These are phyloP conservation scores for Myxozyma neotropica DNA, from an alignment of 805 yeast genomes.

Conservation along the genomic window DNA sequence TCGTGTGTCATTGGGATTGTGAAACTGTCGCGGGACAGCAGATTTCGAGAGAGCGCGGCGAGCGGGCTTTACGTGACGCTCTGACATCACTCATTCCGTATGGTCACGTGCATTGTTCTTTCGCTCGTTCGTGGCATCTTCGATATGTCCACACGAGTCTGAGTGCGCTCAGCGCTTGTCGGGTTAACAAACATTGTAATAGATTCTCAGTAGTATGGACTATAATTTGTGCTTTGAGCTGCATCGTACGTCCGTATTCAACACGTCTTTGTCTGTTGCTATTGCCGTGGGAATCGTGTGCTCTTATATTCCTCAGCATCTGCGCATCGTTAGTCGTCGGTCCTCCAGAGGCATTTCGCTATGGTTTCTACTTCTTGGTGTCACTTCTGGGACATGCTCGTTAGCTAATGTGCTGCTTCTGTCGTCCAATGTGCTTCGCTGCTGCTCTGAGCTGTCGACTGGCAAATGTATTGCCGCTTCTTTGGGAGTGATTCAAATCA, in stretches of 20 bases:
- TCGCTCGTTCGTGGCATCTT: no score
- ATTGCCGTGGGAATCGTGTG: conserved; percentile 68
- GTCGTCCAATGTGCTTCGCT: conserved; percentile 60
- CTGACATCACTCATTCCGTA: no score
- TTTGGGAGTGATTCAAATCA: conserved; percentile 67
- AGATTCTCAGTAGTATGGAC: not conserved
- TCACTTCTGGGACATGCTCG: conserved; percentile 67
- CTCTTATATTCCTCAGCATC: conserved; percentile 77
- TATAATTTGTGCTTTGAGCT: conserved; percentile 23
- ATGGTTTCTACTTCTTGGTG: conserved; percentile 67
- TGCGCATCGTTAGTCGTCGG: conserved; percentile 56
- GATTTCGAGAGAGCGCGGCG: not conserved
- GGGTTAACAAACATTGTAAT: no score
- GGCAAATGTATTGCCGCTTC: conserved; percentile 70
- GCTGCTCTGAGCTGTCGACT: conserved; percentile 50
- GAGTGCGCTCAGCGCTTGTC: no score
- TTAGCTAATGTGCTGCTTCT: conserved; percentile 66
- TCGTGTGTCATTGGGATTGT: not conserved
- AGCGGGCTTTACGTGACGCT: not conserved
- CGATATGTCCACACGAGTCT: no score
- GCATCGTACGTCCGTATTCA: conserved; percentile 53
- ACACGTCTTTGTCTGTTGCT: conserved; percentile 53
- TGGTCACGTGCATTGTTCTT: no score
- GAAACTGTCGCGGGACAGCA: no score
- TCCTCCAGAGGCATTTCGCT: conserved; percentile 82